Evolutionary conservation across 176 grass and related monocot species (phyloP).

Genomic region (Coix lacrymajobi): DNA sequence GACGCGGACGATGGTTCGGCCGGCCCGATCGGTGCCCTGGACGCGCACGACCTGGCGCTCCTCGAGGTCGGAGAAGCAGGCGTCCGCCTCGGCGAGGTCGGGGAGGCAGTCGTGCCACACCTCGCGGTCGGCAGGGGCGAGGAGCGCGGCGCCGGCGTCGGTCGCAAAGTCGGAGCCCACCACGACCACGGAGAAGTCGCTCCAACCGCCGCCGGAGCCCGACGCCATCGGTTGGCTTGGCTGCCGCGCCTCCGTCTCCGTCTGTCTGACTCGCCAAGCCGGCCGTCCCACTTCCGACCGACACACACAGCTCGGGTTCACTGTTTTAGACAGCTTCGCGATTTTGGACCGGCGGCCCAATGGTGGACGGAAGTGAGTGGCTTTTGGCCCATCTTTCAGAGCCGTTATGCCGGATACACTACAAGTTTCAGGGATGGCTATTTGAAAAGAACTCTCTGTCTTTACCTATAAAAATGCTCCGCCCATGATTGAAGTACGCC

Average conservation of each 20-base stretch:
- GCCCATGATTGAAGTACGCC: no score
- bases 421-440: no score
- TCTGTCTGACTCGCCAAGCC: neutral
- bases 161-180: constrained; percentile 69
- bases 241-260: neutral
- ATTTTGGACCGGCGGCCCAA: neutral
- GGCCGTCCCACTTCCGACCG: neutral
- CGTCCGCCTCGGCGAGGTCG: constrained; percentile 16
- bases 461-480: no score
- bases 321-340: neutral
- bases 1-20: constrained; percentile 57
- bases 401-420: no score
- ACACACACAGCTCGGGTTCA: neutral
- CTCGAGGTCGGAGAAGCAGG: constrained; percentile 87
- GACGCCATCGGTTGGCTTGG: neutral
- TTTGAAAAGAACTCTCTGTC: no score
- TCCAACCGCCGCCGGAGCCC: constrained; percentile 15
- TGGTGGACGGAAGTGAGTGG: neutral
- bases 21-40: constrained; percentile 55
- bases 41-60: constrained; percentile 75
- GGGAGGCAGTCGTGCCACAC: constrained; percentile 82
- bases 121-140: constrained; percentile 37
- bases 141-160: constrained; percentile 53
- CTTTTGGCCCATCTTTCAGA: no score
- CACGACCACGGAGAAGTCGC: constrained; percentile 71